Percentiles rank a stretch among this genome's conserved stretches.
phyloP scores from a whole-genome alignment of 257 asterid species.

The Coffea canephora region DNA sequence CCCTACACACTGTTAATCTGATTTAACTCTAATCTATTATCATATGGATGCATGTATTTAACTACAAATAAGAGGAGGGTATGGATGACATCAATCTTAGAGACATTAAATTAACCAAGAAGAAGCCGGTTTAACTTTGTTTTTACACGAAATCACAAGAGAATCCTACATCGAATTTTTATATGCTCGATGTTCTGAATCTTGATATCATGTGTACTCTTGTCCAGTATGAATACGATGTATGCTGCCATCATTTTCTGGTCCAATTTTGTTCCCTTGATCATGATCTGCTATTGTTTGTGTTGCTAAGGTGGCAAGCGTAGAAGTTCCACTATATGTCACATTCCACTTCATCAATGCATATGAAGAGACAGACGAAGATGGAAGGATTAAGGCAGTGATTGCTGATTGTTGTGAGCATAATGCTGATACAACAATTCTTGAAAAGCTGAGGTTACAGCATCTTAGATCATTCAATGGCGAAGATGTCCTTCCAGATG shows the following conservation, averaged over 20 bases:
- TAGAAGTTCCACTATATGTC: slow-evolving; percentile 82
- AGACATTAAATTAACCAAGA: background rate
- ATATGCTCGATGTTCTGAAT: background rate
- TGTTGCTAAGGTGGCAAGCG: slow-evolving; percentile 74
- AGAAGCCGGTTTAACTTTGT: background rate
- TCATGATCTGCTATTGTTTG: background rate
- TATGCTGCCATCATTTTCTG: background rate
- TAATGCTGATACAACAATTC: slow-evolving; percentile 70
- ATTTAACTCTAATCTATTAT: background rate
- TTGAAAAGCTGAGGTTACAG: slow-evolving; percentile 67
- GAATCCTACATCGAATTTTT: background rate
- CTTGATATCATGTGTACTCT: background rate
- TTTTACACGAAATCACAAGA: background rate
- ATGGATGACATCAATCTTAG: background rate
- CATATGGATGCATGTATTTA: too few species aligned
- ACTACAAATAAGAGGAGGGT: background rate
- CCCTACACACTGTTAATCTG: background rate
- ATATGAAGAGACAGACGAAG: slow-evolving; percentile 87
- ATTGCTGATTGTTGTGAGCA: slow-evolving; percentile 95
- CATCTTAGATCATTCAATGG: slow-evolving; percentile 65
- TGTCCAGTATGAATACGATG: background rate
- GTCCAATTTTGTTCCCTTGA: background rate
- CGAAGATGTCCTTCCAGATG: slow-evolving; percentile 74
- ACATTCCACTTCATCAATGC: slow-evolving; percentile 95
- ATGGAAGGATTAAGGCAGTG: slow-evolving; percentile 70